Base-by-base conservation (phyloP, 495 filamentous ascomycete species). In the Penicillium manginii region DNA sequence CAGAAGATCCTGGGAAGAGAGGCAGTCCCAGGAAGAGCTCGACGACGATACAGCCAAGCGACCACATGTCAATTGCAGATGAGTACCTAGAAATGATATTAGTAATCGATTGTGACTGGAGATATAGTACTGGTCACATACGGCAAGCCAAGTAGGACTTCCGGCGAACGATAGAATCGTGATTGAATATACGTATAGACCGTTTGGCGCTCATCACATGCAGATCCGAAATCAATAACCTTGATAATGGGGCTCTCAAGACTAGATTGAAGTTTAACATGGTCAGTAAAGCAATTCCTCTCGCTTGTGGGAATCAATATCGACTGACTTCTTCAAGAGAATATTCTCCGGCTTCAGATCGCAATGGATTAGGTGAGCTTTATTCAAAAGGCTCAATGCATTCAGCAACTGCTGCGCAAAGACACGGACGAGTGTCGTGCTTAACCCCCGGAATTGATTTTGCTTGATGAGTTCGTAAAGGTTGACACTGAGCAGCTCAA, bases 151-250 rank as follows among this genome's bases (percentile, higher is more conserved):
- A 98, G 82, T 29, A 99, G 73, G 29, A 99, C 96, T 70, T 99
- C 96, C 0, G 96, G 96, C 2, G 96, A 99, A 55, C 96, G 86
- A 71, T 99, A 99, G 75, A 99, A 99, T 58, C 96, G 82, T 12
- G 96, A 99, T 73, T 99, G 96, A 61, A 99, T 99, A 72, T 99
- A 99, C 4, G 96, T 99, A 76, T 99, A 99, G 32, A 99, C 96
- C 0, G 96, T 99, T 67, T 99, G 96, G 33, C 96, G 84, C 73
- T 99, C 96, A 68, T 99, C 96, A 70, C 96, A 99, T 1, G 96
- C 96, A 33, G 96, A 99, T 22, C 96, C 96, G 66, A 99, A 99
- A 79, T 99, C 96, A 66, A 99, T 99, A 67, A 99, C 97, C 72
- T 99, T 99, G 84, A 99, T 99, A 55, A 99, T 98, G 2, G 96